Evolutionary conservation across 2,329 filamentous ascomycete species (phyloP), one percentile per base, ranked within the genome.

Genomic region (Epichloe elymi): DNA sequence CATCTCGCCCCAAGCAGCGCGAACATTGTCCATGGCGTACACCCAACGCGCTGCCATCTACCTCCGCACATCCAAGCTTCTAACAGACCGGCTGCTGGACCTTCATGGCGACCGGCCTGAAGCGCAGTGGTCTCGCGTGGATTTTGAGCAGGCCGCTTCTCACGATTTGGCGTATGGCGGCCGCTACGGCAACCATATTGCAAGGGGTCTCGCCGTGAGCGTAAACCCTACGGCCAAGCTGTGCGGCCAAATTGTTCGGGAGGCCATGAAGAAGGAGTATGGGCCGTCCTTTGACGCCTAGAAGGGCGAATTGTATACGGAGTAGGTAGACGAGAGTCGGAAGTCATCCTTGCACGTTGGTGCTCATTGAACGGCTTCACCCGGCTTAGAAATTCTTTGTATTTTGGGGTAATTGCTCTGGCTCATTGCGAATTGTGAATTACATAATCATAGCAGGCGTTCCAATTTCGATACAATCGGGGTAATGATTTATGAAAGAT

Each of bases 41-140:
- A 88, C 85, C 0, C 86, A 90, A 63, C 75, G 84, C 46, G 85
- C 78, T 3, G 79, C 80, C 36, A 67, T 85, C 37, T 83, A 82
- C 57, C 74, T 81, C 55, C 71, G 72, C 56, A 80, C 79, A 1
- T 72, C 76, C 51, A 83, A 79, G 58, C 60, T 76, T 48, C 55
- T 72, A 39, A 49, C 58, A 6, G 54, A 60, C 44, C 65, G 65
- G n/a, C 60, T 60, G 26, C 51, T 75, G 26, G 65, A 70, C 30
- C 59, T 76, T 4, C 66, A 66, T 8, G 62, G 57, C 11, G 52
- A 49, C 5, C 67, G 75, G 40, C 63, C 61, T 39, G 77, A 82
- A 60, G 62, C 64, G 2, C 58, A 52, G 0, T 83, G 77, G 80
- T 66, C 64, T 11, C 73, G 66, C 56, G 57, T 79, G 11, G 72